A percentile compares a stretch with the other conserved stretches of the same genome.
Conservation (phyloP, 805 yeast genomes). For the Candida insectalens region DNA sequence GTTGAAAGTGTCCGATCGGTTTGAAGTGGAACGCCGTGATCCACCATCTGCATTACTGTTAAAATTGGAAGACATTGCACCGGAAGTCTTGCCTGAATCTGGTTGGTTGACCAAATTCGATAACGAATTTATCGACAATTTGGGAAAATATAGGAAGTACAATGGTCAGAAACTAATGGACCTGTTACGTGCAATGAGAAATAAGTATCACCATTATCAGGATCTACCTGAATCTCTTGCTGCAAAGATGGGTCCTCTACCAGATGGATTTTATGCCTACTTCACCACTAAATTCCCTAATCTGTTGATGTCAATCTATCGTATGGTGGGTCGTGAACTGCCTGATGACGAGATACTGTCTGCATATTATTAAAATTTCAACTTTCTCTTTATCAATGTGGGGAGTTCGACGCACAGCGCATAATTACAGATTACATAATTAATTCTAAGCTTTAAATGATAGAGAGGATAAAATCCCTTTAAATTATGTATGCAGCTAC, state of each 20-base stretch:
- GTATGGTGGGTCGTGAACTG: conserved; percentile 46
- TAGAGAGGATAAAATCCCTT: too few relatives aligned
- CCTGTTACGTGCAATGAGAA: conserved; percentile 77
- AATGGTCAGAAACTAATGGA: conserved; percentile 74
- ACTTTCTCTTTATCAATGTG: too few relatives aligned
- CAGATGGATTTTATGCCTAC: conserved; percentile 75
- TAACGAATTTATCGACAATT: conserved; percentile 61
- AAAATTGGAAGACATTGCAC: conserved; percentile 62
- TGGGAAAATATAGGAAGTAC: conserved; percentile 88
- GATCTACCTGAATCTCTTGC: conserved; percentile 70
- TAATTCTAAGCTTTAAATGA: too few relatives aligned
- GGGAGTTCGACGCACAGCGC: too few relatives aligned
- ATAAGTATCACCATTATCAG: conserved; percentile 90
- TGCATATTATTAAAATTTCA: too few relatives aligned
- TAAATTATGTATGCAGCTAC: too few relatives aligned
- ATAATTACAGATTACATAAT: too few relatives aligned
- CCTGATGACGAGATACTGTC: conserved; percentile 53
- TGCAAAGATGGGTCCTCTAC: conserved; percentile 63
- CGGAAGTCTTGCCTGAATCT: conserved; percentile 41
- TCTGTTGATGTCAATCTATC: conserved; percentile 66
- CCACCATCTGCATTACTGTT: conserved; percentile 46
- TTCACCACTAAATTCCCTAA: conserved; percentile 71
- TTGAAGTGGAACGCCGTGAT: conserved; percentile 85
- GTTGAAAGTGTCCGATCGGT: conserved; percentile 80
- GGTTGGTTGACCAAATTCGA: conserved; percentile 81